Evolutionary conservation across 495 filamentous ascomycete species (phyloP), one percentile per base, ranked within the genome.

Genomic region (Lasiosphaeris hirsuta): DNA sequence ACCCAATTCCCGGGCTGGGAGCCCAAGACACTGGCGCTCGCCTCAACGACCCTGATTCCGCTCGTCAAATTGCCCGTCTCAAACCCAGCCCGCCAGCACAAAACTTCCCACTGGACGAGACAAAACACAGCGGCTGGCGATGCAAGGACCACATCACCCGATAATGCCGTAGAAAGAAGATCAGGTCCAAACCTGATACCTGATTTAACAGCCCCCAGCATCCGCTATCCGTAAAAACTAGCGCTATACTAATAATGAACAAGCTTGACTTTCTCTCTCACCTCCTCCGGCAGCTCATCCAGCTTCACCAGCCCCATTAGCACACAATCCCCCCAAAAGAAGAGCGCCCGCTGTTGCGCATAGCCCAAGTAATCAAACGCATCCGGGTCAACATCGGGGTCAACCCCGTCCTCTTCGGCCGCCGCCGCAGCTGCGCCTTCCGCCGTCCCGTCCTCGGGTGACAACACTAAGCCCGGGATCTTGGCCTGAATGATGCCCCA

Each of bases 401-500:
- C 63, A 6, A n/a, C 47, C 10, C 7, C 57, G 0, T 59, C 40
- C 11, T 63, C 72, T 2, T 49, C 64, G 30, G 72, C 77, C 7
- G 75, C 78, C 39, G 80, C 78, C 34, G 82, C 79, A 30, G 57
- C 14, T 13, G 46, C 56, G n/a, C n/a, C n/a, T n/a, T n/a, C n/a
- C 42, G 68, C 59, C 33, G 55, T 51, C 33, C 50, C 18, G 8
- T 61, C 56, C 8, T 63, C 37, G 11, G 14, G 48, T 4, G 50
- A 17, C 33, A 47, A 43, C 19, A 76, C 71, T 44, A 78, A 61
- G 4, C 83, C 90, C 0, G 88, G 81, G 6, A 90, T 78, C 67
- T 93, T 93, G 23, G 94, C 93, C 75, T 97, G 95, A 50, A 97
- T 86, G 45, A 97, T 89, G 30, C 94, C 94, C 94, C 95, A 99